These are phyloP conservation scores for Blastobotrys peoriensis DNA, from an alignment of 805 yeast genomes.

Conservation along the genomic window DNA sequence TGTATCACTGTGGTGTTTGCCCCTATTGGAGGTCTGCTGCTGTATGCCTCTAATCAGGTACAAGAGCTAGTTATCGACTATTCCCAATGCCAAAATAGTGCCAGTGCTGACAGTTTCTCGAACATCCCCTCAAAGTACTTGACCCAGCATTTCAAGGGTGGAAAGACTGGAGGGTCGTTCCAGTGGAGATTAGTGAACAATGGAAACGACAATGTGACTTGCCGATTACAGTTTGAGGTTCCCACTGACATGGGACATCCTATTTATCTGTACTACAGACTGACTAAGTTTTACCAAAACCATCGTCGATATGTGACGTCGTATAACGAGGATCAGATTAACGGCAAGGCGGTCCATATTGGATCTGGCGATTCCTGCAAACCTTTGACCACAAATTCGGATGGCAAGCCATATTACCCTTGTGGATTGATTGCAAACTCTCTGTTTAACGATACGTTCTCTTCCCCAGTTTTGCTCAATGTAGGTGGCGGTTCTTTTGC, in stretches of 20 bases:
- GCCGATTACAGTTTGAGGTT: conserved; percentile 65
- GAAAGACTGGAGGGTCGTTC: conserved; percentile 39
- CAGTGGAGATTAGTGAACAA: conserved; percentile 55
- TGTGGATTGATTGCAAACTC: conserved; percentile 96
- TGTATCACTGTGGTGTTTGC: conserved; percentile 73
- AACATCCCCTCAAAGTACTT: conserved; percentile 57
- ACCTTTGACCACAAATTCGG: conserved; percentile 49
- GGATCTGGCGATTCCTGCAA: conserved; percentile 50
- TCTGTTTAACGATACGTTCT: conserved; percentile 79
- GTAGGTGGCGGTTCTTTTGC: conserved; percentile 28
- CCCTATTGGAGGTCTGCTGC: conserved; percentile 83
- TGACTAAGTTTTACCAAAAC: conserved; percentile 90
- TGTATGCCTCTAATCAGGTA: conserved; percentile 72
- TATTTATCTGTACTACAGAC: conserved; percentile 69
- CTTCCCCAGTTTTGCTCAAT: conserved; percentile 38
- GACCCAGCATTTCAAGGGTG: conserved; percentile 53
- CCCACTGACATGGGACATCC: conserved; percentile 69
- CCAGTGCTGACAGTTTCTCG: conserved; percentile 38
- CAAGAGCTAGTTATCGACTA: conserved; percentile 73
- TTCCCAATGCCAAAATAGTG: conserved; percentile 55
- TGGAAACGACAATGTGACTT: conserved; percentile 34
- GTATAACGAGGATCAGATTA: conserved; percentile 71
- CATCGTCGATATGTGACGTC: conserved; percentile 91
- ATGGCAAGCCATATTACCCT: conserved; percentile 72
- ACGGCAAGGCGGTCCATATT: conserved; percentile 61